Base-by-base conservation (phyloP, 2,329 filamentous ascomycete genomes). In the Apiospora marii region DNA sequence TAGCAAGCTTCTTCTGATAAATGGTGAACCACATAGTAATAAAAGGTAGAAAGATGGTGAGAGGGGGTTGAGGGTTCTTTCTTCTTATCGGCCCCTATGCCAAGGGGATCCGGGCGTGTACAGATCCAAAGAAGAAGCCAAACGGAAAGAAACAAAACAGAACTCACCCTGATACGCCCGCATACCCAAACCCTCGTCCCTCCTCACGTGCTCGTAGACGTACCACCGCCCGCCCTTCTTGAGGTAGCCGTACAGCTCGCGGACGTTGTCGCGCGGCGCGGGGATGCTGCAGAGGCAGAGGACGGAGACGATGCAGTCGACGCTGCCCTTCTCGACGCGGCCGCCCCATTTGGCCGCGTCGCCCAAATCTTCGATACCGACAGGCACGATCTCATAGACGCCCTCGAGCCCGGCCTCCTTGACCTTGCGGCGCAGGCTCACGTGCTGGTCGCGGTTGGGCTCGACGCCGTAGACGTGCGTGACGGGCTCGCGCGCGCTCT, bases 261-360 rank as follows among this genome's bases (percentile, higher is more conserved):
- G 81, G 73, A 90, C 85, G 73, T 91, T 89, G 75, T 82, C 81
- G 76, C 88, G 82, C 4, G 89, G 90, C 3, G 90, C 86, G 0
- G 91, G 91, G 69, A 92, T 91, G 75, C 88, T 89, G 83, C 90
- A 92, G 44, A 92, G 83, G 71, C 90, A 91, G 71, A 92, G 82
- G 37, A 92, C 81, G 2, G 88, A 87, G 67, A 92, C 88, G 72
- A 92, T 87, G 79, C 87, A 88, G 76, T 91, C 89, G 24, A 90
- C 84, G 69, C 84, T 88, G 27, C 83, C 89, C 53, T 83, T 83
- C 70, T 85, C 80, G 16, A 92, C 83, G 43, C 82, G 83, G 1
- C 85, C 86, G 10, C 80, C 80, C 84, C 85, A 87, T 37, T 82
- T 81, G 2, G 80, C 77, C 3, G 79, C 73, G 44, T 84, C 77